Percentiles rank a stretch among this genome's conserved stretches.
Evolutionary conservation across 805 yeast genomes (phyloP).

Genomic region (Wilhelminamyces savonicus): DNA sequence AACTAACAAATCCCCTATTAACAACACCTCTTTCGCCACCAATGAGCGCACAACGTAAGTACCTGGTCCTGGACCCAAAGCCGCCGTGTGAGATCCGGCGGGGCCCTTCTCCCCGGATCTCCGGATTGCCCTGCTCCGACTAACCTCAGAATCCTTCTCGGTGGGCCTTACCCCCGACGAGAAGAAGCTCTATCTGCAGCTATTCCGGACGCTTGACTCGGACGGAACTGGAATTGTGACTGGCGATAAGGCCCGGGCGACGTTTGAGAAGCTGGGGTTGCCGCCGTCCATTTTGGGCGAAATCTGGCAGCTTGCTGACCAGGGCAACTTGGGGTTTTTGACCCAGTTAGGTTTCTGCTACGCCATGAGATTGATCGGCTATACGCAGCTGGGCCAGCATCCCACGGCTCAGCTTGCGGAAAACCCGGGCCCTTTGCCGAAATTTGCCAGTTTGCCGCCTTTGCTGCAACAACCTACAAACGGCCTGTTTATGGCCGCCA

Average conservation of each 20-base stretch:
- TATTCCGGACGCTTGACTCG: slow-evolving; percentile 75
- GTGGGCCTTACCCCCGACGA: slow-evolving; percentile 68
- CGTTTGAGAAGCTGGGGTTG: slow-evolving; percentile 81
- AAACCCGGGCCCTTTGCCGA: slow-evolving; percentile 59
- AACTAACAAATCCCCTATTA: not conserved
- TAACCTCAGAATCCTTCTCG: no score
- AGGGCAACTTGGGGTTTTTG: slow-evolving; percentile 78
- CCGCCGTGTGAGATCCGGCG: no score
- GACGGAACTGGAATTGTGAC: slow-evolving; percentile 77
- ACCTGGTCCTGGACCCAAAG: no score
- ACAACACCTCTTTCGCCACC: no score
- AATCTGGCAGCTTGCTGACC: slow-evolving; percentile 93
- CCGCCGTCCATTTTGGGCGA: slow-evolving; percentile 76
- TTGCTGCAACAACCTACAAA: slow-evolving; percentile 31
- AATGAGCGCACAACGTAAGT: no score
- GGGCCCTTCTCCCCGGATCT: no score
- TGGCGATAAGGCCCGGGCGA: slow-evolving; percentile 77
- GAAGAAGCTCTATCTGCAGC: slow-evolving; percentile 60
- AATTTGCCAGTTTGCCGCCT: slow-evolving; percentile 37
- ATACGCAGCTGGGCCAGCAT: slow-evolving; percentile 68
- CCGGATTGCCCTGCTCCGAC: no score
- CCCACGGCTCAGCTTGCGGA: slow-evolving; percentile 49
- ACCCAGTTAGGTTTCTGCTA: slow-evolving; percentile 74
- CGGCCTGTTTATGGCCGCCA: slow-evolving; percentile 32
- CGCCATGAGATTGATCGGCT: slow-evolving; percentile 86